Base-by-base conservation (phyloP, 805 yeast genomes). In the Candida sithepensis region DNA sequence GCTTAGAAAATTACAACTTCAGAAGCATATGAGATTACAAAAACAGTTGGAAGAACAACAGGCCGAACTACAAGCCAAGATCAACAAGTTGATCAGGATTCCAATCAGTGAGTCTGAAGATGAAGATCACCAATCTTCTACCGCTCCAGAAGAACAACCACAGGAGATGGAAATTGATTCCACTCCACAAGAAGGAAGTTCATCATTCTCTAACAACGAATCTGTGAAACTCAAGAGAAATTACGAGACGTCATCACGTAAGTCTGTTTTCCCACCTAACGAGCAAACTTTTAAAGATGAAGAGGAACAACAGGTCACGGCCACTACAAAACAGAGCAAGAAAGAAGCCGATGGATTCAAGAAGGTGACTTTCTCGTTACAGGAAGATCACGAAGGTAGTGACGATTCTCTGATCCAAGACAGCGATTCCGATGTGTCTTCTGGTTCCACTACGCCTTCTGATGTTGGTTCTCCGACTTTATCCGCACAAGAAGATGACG, bases 161-260 rank as follows among this genome's bases (percentile, higher is more conserved):
- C 34, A 30, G 14, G 5, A 30, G 16, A 30, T 30, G 34, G 34
- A 30, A 14, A 14, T 30, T 30, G 34, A 30, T n/a, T 10, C 13
- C 13, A n/a, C n/a, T n/a, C n/a, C n/a, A n/a, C n/a, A n/a, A 24
- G 10, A 10, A 24, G 10, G 34, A 30, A 30, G n/a, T n/a, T n/a
- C n/a, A n/a, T 14, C 13, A 14, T 4, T 13, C 3, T 30, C 37
- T 26, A 33, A 13, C n/a, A 33, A 21, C 16, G 49, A 22, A 13
- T 34, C 38, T 16, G 24, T 21, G 30, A 26, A 39, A 23, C 34
- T 51, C 8, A 47, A 61, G 42, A 60, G 55, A 37, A 64, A 64
- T 44, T 64, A 64, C 37, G 53, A 54, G 23, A 64, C 68, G 1
- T 42, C 47, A 19, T 48, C 45, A 7, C 55, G 68, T 39, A 58